These are phyloP conservation scores for Candida boidinii DNA, from an alignment of 805 yeast genomes.

Conservation along the genomic window DNA sequence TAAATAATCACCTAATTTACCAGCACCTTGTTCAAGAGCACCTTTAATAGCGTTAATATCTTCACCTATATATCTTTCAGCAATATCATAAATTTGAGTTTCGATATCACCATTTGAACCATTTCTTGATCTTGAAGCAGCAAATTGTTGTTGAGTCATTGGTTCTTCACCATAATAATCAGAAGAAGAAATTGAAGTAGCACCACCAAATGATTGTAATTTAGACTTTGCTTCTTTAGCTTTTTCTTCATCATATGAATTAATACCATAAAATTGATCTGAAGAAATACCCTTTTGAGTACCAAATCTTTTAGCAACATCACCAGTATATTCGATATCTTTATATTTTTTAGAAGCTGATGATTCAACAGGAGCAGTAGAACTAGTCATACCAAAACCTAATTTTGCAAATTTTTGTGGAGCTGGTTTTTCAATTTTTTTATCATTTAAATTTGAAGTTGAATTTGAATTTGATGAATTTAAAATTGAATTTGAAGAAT, in stretches of 20 bases:
- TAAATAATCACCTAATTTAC: slow-evolving; percentile 73
- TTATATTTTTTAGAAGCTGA: slow-evolving; percentile 19
- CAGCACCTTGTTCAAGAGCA: slow-evolving; percentile 91
- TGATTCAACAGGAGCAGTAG: slow-evolving; percentile 42
- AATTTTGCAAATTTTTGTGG: slow-evolving; percentile 71
- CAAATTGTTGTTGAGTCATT: slow-evolving; percentile 45
- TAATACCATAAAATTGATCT: slow-evolving; percentile 89
- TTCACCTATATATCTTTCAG: slow-evolving; percentile 65
- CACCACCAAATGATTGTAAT: slow-evolving; percentile 73
- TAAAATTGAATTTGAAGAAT: slow-evolving; percentile 7
- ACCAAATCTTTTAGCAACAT: slow-evolving; percentile 72
- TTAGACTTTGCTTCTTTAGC: slow-evolving; percentile 77
- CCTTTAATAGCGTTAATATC: slow-evolving; percentile 85
- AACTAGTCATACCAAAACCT: slow-evolving; percentile 84
- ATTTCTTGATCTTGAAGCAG: slow-evolving; percentile 25
- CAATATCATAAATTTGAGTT: slow-evolving; percentile 46
- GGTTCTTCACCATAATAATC: slow-evolving; percentile 91
- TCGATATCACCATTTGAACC: slow-evolving; percentile 38
- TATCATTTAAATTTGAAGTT: slow-evolving; percentile 9
- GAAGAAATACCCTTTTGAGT: slow-evolving; percentile 91
- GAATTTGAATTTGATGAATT: slow-evolving; percentile 3
- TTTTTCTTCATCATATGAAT: slow-evolving; percentile 67
- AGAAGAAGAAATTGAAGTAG: slow-evolving; percentile 85
- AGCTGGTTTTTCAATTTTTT: slow-evolving; percentile 33
- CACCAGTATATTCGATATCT: slow-evolving; percentile 54